Evolutionary conservation across 352 stramenopile genomes (phyloP).

Genomic region (Saprolegnia parasitica): DNA sequence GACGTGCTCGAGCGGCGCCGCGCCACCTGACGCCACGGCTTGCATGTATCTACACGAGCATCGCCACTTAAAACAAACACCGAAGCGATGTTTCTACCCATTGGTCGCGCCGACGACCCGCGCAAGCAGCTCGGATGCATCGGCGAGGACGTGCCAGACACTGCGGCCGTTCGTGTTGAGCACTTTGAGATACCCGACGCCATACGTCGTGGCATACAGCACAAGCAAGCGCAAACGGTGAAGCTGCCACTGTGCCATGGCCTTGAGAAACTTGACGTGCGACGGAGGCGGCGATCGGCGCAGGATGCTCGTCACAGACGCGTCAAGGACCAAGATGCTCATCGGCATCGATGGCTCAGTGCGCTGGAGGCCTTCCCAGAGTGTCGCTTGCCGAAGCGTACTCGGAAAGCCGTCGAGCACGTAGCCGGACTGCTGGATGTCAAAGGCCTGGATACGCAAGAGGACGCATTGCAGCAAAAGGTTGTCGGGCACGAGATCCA

Average conservation of each 20-base stretch:
- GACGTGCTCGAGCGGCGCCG: not conserved
- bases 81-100: too few species aligned
- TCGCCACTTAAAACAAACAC: too few species aligned
- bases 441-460: conserved; percentile 4
- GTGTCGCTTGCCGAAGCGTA: not conserved
- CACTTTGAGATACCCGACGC: conserved; percentile 9
- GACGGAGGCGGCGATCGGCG: not conserved
- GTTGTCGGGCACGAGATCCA: not conserved
- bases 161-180: not conserved
- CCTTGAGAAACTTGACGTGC: not conserved
- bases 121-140: not conserved
- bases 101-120: not conserved
- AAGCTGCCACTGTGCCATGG: conserved; percentile 4
- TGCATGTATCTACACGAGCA: conserved; percentile 23
- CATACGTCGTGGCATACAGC: conserved; percentile 8
- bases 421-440: conserved; percentile 5
- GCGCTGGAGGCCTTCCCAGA: conserved; percentile 2
- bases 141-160: conserved; percentile 12
- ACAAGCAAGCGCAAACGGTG: conserved; percentile 1
- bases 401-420: conserved; percentile 19
- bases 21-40: not conserved
- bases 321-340: conserved; percentile 2
- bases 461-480: conserved; percentile 7
- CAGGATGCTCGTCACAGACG: not conserved
- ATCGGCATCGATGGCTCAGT: not conserved